Base-by-base conservation (phyloP, 1,284 basidiomycete genomes). In the Leccinum pachyderme region DNA sequence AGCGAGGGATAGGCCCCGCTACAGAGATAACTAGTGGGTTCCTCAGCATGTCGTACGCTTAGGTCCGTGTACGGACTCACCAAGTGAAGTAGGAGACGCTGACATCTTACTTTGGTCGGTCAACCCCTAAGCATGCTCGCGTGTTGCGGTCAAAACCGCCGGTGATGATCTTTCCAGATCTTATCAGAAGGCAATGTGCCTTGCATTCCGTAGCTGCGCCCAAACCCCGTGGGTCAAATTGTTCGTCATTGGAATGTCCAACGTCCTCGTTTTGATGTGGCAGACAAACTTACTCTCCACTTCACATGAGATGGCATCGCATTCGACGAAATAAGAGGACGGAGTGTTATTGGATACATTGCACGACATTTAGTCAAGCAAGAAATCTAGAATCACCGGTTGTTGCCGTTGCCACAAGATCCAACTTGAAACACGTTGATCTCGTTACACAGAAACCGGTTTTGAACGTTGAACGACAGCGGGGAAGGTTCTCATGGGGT, bases 1-100 rank as follows among this genome's bases (percentile, higher is more conserved):
- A 15, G 64, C 71, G 45, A 74, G 79, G 58, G 65, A 77, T 33
- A 57, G 55, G 18, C 56, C 62, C 12, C 70, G 57, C n/a, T 43
- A 56, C 48, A 65, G 59, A 54, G 45, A 53, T 35, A 52, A 49
- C 53, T 70, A 72, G 60, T 22, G 22, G 32, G 48, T 32, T 43
- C 22, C 24, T 18, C 49, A 52, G 53, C 58, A 50, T 59, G 52
- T 57, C 44, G 31, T 52, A 39, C 29, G 28, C 18, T 51, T 54
- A 48, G 35, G 12, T 53, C 41, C 25, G 22, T 56, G 43, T 49
- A 45, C 22, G 18, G 47, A 44, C 57, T 60, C 46, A 53, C 46
- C 33, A 51, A 55, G 46, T 43, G n/a, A 49, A 59, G 51, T 47
- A 47, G 35, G 24, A 50, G 41, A 49, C 27, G 41, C 43, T 18